Evolutionary conservation across 805 yeast species (phyloP), one percentile per base, ranked within the genome.

Genomic region (Yarrowia divulgata): DNA sequence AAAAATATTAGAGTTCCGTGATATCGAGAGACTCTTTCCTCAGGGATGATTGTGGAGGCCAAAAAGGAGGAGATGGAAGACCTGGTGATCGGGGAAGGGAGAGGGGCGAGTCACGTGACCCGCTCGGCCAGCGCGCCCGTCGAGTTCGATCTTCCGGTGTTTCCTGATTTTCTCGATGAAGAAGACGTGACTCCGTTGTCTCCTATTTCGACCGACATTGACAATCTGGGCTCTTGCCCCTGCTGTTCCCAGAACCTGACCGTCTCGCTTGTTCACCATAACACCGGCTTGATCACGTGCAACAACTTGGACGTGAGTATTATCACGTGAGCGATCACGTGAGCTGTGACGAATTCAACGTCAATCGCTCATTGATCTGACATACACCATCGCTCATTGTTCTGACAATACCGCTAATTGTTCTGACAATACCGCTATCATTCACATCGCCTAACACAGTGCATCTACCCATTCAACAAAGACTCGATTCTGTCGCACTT

Each of bases 381-480:
- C n/a, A n/a, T 34, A 34, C 35, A 34, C 35, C 35, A 34, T 34
- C n/a, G n/a, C n/a, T n/a, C n/a, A n/a, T n/a, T n/a, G n/a, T n/a
- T n/a, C n/a, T n/a, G n/a, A n/a, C n/a, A n/a, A n/a, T n/a, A n/a
- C n/a, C n/a, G n/a, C n/a, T n/a, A n/a, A n/a, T n/a, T n/a, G n/a
- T n/a, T n/a, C n/a, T n/a, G n/a, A n/a, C n/a, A n/a, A n/a, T n/a
- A n/a, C n/a, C n/a, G n/a, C n/a, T n/a, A n/a, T n/a, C n/a, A n/a
- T n/a, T n/a, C n/a, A n/a, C n/a, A n/a, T n/a, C n/a, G n/a, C n/a
- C n/a, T 48, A 48, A 48, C 57, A 6, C 39, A 71, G 72, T 71
- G 72, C 50, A 34, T 66, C 18, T 71, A 70, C 54, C 72, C 72
- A 6, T 70, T 71, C 42, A 57, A 68, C 57, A 39, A 63, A 18